These are phyloP conservation scores for Trichophyton equinum DNA, from an alignment of 2,329 filamentous ascomycete species.

Conservation along the genomic window DNA sequence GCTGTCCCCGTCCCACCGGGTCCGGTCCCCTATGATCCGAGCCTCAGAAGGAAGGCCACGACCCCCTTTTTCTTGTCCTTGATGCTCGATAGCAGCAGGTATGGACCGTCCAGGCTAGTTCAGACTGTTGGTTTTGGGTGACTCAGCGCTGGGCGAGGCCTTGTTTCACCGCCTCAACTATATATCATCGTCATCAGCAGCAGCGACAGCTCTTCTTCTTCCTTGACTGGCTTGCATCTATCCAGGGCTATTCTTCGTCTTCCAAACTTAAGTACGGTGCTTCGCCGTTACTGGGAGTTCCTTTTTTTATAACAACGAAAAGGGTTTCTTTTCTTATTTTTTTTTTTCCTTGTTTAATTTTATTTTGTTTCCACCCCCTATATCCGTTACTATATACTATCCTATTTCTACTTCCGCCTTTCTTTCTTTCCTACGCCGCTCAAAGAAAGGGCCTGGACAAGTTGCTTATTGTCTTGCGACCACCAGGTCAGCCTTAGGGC, in stretches of 20 bases:
- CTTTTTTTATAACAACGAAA: not conserved
- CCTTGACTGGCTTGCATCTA: not conserved
- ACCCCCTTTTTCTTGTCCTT: not conserved
- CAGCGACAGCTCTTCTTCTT: not conserved
- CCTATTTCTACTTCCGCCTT: not conserved
- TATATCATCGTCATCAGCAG: not conserved
- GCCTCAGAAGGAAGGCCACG: not conserved
- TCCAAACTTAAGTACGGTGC: not conserved
- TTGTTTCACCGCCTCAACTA: conserved; percentile 1
- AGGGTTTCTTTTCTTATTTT: not conserved
- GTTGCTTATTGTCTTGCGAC: not conserved
- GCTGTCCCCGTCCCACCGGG: not conserved
- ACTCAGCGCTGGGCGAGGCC: conserved; percentile 4
- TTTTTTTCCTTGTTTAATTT: not conserved
- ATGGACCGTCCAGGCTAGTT: not conserved
- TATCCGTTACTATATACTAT: not conserved
- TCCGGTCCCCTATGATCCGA: conserved; percentile 1
- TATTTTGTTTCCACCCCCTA: not conserved
- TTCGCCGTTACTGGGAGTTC: not conserved
- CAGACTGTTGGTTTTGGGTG: not conserved
- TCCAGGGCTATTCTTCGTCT: not conserved
- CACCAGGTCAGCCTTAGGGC: not conserved
- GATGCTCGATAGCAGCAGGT: not conserved
- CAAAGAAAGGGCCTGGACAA: not conserved
- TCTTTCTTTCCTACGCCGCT: not conserved